phyloP scores from a whole-genome alignment of 306 rosid genomes.

The Purshia tridentata region DNA sequence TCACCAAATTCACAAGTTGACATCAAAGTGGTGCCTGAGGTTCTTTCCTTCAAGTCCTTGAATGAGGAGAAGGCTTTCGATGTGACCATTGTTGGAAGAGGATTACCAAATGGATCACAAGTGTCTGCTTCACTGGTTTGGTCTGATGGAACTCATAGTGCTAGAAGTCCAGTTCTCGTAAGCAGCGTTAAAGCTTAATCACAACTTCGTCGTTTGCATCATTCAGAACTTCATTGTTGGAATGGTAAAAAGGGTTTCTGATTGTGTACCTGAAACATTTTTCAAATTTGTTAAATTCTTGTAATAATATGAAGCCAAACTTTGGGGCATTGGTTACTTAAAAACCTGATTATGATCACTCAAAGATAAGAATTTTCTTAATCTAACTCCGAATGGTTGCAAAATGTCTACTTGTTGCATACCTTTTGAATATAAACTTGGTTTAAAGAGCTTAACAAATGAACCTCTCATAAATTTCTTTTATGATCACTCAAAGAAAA shows the following conservation, averaged over 20 bases:
- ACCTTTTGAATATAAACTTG: too few species aligned
- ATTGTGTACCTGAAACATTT: not conserved
- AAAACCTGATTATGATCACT: too few species aligned
- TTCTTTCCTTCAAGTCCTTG: constrained; percentile 22
- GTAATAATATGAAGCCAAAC: not conserved
- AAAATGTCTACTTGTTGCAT: too few species aligned
- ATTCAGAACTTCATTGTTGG: constrained; percentile 10
- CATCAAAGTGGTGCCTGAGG: constrained; percentile 12
- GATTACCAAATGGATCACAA: not conserved
- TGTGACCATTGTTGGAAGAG: constrained; percentile 17
- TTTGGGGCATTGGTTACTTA: too few species aligned
- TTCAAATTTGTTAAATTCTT: not conserved
- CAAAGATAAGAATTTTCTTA: too few species aligned
- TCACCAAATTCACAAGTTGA: not conserved
- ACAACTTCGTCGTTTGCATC: not conserved
- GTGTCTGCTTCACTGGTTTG: constrained; percentile 15
- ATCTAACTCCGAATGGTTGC: too few species aligned
- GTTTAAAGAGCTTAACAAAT: too few species aligned
- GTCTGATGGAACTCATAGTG: constrained; percentile 21
- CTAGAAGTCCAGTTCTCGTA: constrained; percentile 25
- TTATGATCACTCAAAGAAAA: not conserved
- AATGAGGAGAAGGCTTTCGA: constrained; percentile 29
- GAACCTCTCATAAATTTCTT: not conserved
- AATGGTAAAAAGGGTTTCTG: not conserved
- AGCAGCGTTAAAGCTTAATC: not conserved